These are phyloP conservation scores for Talaromyces ruber DNA, from an alignment of 495 filamentous ascomycete genomes.

Conservation along the genomic window DNA sequence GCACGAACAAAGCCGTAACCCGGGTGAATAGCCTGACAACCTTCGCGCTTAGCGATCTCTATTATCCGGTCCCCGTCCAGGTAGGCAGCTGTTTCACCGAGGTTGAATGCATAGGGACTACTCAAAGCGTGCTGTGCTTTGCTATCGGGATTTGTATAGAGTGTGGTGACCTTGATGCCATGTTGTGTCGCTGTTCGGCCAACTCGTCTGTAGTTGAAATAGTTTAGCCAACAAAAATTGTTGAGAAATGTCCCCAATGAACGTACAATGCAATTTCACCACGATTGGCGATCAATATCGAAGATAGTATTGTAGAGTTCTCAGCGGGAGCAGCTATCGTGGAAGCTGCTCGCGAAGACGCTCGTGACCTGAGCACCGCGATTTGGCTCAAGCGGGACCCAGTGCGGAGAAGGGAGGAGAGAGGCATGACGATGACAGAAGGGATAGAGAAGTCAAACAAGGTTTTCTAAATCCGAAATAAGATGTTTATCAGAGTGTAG, in stretches of 20 bases:
- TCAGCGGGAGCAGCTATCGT: constrained; percentile 18
- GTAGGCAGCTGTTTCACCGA: constrained; percentile 76
- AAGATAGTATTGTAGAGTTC: constrained; percentile 51
- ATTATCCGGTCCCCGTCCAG: constrained; percentile 92
- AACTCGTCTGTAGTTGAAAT: constrained; percentile 50
- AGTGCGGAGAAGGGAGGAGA: constrained; percentile 41
- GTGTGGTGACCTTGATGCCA: constrained; percentile 87
- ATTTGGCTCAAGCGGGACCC: constrained; percentile 29
- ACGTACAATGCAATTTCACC: constrained; percentile 87
- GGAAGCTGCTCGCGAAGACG: constrained; percentile 20
- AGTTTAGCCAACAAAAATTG: not conserved
- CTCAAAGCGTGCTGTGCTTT: constrained; percentile 80
- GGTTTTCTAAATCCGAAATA: too few species aligned
- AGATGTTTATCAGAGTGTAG: not conserved
- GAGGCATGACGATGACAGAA: constrained; percentile 22
- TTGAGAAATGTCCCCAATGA: not conserved
- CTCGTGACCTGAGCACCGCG: constrained; percentile 21
- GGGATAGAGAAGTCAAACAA: not conserved
- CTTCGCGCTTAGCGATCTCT: constrained; percentile 69
- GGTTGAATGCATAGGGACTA: constrained; percentile 70
- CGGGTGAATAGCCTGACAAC: constrained; percentile 86
- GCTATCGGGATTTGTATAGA: constrained; percentile 91
- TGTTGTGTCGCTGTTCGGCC: constrained; percentile 75
- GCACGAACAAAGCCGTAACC: constrained; percentile 85
- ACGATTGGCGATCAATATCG: constrained; percentile 90